Percentiles rank a stretch among this genome's conserved stretches.
Evolutionary conservation across 1,284 basidiomycete species (phyloP).

Genomic region (Sanguinoderma infundibulare): DNA sequence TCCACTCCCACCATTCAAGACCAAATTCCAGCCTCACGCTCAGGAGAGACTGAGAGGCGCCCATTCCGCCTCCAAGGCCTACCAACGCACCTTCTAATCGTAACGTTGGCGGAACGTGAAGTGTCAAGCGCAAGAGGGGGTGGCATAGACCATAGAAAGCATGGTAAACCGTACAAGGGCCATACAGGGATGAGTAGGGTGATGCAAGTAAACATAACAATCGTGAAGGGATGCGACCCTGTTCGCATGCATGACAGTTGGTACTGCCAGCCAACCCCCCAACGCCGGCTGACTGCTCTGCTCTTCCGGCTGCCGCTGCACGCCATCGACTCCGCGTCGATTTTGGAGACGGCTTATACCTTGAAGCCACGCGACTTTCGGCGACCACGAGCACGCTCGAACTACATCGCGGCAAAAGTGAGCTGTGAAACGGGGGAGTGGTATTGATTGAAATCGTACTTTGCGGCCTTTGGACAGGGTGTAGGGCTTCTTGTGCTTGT

Average conservation of each 20-base stretch:
- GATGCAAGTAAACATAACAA: constrained; percentile 30
- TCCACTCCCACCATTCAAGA: too few species aligned
- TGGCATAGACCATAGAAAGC: constrained; percentile 27
- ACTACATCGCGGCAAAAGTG: constrained; percentile 45
- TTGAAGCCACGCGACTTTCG: constrained; percentile 93
- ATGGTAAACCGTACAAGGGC: constrained; percentile 28
- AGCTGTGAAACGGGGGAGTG: background rate
- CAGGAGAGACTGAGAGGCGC: too few species aligned
- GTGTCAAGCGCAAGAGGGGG: background rate
- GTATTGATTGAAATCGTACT: constrained; percentile 40
- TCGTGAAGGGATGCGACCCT: constrained; percentile 24
- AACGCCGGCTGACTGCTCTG: constrained; percentile 24
- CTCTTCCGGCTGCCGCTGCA: constrained; percentile 14
- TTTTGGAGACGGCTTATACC: constrained; percentile 58
- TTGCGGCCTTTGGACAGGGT: constrained; percentile 96
- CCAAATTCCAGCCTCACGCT: too few species aligned
- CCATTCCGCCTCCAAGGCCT: too few species aligned
- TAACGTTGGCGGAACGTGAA: background rate
- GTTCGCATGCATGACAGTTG: constrained; percentile 29
- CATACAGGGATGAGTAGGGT: constrained; percentile 26
- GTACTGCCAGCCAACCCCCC: constrained; percentile 29
- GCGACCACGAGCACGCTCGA: constrained; percentile 91
- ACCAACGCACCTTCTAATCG: background rate
- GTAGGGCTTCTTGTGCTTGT: constrained; percentile 95
- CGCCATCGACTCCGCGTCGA: constrained; percentile 30